Evolutionary conservation across 371 early-diverging fungal genomes (phyloP), one percentile per base, ranked within the genome.

Genomic region (Umbelopsis sp.): DNA sequence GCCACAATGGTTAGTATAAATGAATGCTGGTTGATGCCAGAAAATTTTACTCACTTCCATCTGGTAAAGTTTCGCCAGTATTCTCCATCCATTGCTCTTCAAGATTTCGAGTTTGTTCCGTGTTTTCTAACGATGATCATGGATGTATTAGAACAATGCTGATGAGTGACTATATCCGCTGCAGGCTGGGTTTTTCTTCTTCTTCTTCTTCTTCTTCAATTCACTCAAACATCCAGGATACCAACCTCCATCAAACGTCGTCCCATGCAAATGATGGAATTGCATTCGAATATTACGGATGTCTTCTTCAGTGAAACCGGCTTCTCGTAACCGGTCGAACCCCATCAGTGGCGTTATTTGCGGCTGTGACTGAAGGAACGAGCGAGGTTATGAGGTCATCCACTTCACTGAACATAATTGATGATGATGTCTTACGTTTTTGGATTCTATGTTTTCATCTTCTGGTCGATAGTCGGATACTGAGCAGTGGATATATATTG

Each of bases 41-140:
- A 29, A 38, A 29, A 65, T 48, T 29, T 22, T 6, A 25, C 72
- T 77, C 73, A 88, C 84, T 76, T 67, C 86, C 88, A 64, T 87
- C 87, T 3, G 87, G 86, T 63, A 86, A 74, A 12, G 84, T 84
- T 37, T 84, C 84, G 16, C 79, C 80, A 4, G 85, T 80, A 70
- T 85, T 86, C 37, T 92, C 92, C 73, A 89, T 90, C 91, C 92
- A 92, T 53, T 87, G 89, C 62, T 92, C 91, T 63, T 92, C 91
- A 6, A 86, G 65, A 29, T 79, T 81, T 67, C 79, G 74, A 44
- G 81, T 84, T 68, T 81, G 79, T 51, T 74, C 85, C 37, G 68
- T 71, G 8, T 70, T 35, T 66, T 76, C 77, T 74, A 35, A 12
- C 2, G 29, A 41, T 12, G 10, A 1, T 41, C 25, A 22, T n/a